Conservation (phyloP, 148 eudicot genomes). For the Polygonum aviculare region DNA sequence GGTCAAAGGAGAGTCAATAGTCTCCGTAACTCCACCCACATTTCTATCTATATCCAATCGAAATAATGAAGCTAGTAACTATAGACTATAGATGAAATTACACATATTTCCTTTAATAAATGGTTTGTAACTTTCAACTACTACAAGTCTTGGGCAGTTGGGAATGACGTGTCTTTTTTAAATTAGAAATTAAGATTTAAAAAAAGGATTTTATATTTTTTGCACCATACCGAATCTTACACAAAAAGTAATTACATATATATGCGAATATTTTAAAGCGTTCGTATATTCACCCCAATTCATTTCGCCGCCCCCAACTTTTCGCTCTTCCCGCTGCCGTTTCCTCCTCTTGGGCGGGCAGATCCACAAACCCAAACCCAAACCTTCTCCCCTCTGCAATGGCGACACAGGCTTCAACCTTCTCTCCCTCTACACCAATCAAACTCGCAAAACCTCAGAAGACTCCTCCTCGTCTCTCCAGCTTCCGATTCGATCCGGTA, state of each 20-base stretch:
- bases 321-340: constrained; percentile 9
- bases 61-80: too few species aligned
- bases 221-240: background rate
- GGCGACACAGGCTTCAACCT: background rate
- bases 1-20: too few species aligned
- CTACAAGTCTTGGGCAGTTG: too few species aligned
- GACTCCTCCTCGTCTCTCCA: background rate
- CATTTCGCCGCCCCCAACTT: background rate
- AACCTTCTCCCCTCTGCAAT: background rate
- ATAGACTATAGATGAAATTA: too few species aligned
- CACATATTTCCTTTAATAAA: too few species aligned
- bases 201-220: background rate
- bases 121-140: too few species aligned
- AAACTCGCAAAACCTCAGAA: background rate
- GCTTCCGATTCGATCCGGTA: constrained; percentile 5
- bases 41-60: too few species aligned
- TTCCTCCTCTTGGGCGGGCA: background rate
- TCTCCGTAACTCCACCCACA: too few species aligned
- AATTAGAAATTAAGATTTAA: background rate
- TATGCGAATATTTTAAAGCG: background rate
- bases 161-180: background rate
- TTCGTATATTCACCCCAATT: constrained; percentile 6
- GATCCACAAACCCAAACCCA: background rate
- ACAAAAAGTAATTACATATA: background rate
- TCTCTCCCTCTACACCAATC: background rate